Conservation (phyloP, 2,329 filamentous ascomycete genomes). For the Aspergillus spinulosporus region DNA sequence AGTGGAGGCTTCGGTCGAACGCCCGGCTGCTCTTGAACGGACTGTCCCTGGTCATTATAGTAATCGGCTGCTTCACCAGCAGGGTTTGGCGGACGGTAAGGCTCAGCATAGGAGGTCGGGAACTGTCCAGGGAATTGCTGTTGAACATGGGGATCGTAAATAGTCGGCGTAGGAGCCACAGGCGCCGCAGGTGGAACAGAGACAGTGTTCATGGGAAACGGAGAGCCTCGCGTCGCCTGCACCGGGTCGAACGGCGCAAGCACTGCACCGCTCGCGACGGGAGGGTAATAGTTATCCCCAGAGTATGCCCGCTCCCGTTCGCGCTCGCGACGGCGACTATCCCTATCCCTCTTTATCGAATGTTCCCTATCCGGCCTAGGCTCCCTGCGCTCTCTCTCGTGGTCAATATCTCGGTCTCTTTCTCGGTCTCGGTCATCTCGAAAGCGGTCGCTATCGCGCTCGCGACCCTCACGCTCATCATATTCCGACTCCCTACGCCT, state of each 20-base stretch:
- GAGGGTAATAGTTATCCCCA: slow-evolving; percentile 30
- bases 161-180: slow-evolving; percentile 5
- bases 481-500: slow-evolving; percentile 31
- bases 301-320: slow-evolving; percentile 32
- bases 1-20: slow-evolving; percentile 54
- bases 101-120: slow-evolving; percentile 46
- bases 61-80: slow-evolving; percentile 61
- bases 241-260: slow-evolving; percentile 19
- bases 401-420: slow-evolving; percentile 17
- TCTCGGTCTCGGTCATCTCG: slow-evolving; percentile 12
- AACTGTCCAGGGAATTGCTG: slow-evolving; percentile 63
- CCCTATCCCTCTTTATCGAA: slow-evolving; percentile 16
- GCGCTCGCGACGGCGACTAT: slow-evolving; percentile 26
- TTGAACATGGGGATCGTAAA: slow-evolving; percentile 51
- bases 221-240: not conserved
- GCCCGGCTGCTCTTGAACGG: slow-evolving; percentile 61
- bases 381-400: slow-evolving; percentile 5
- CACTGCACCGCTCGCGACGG: slow-evolving; percentile 21
- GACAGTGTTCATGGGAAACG: slow-evolving; percentile 17
- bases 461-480: slow-evolving; percentile 19
- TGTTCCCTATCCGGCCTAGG: slow-evolving; percentile 26
- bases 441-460: not conserved
- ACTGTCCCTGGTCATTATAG: slow-evolving; percentile 63
- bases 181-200: slow-evolving; percentile 28
- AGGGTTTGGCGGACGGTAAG: slow-evolving; percentile 49